Percentiles rank a stretch among this genome's conserved stretches.
Conservation (phyloP, 2,329 filamentous ascomycete genomes). For the Aspergillus pseudonomiae region DNA sequence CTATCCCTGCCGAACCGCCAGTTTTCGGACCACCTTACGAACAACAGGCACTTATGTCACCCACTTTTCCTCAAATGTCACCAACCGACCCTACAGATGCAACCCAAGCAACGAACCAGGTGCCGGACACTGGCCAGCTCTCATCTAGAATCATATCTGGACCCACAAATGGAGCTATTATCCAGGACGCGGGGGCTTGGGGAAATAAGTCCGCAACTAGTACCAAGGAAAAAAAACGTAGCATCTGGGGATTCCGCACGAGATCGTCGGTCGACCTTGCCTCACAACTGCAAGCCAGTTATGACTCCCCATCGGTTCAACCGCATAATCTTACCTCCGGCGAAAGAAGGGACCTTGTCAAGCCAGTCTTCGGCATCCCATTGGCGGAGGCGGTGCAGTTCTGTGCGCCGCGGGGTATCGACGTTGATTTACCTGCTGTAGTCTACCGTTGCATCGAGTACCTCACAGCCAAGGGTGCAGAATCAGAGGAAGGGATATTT, state of each 20-base stretch:
- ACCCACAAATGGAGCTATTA: slow-evolving; percentile 80
- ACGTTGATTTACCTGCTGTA: slow-evolving; percentile 81
- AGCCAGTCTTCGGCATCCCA: slow-evolving; percentile 81
- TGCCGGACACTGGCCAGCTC: slow-evolving; percentile 34
- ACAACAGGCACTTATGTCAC: slow-evolving; percentile 34
- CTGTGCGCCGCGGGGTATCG: slow-evolving; percentile 71
- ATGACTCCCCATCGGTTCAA: slow-evolving; percentile 49
- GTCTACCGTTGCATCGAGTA: slow-evolving; percentile 96
- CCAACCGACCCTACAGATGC: slow-evolving; percentile 33
- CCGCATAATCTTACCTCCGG: slow-evolving; percentile 53
- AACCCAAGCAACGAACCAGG: slow-evolving; percentile 25
- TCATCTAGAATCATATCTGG: slow-evolving; percentile 69
- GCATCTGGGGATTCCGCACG: slow-evolving; percentile 66
- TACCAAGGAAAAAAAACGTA: slow-evolving; percentile 80
- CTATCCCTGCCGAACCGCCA: slow-evolving; percentile 60
- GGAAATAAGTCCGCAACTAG: slow-evolving; percentile 69
- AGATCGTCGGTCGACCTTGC: slow-evolving; percentile 71
- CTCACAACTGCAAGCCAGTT: slow-evolving; percentile 36
- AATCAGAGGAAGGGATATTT: slow-evolving; percentile 92
- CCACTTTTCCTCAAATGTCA: slow-evolving; percentile 35
- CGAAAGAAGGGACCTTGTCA: slow-evolving; percentile 57
- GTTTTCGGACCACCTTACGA: slow-evolving; percentile 50
- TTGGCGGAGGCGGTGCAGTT: slow-evolving; percentile 83
- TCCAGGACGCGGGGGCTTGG: slow-evolving; percentile 82
- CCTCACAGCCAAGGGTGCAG: slow-evolving; percentile 77